phyloP scores from a whole-genome alignment of 2,329 filamentous ascomycete genomes.

The Ascochyta clinopodiicola region DNA sequence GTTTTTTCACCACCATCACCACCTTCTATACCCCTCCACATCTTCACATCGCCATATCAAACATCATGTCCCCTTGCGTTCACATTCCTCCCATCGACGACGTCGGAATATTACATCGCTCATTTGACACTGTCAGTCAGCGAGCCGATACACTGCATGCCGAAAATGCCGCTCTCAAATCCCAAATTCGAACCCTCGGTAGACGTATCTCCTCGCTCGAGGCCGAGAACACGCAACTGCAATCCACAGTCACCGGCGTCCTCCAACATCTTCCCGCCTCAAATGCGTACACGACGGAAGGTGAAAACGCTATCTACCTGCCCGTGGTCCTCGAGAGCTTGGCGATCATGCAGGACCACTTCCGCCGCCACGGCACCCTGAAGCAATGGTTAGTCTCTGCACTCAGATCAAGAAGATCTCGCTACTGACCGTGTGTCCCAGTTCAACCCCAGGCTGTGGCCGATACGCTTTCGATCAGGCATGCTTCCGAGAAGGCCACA shows the following conservation, averaged over 20 bases:
- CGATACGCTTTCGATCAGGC: neutral
- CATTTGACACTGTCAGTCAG: neutral
- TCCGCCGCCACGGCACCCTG: neutral
- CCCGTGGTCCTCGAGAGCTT: neutral
- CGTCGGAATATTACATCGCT: too few relatives aligned
- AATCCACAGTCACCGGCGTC: neutral
- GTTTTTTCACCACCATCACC: neutral
- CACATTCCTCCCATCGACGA: neutral
- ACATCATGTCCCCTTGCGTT: neutral
- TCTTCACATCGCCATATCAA: too few relatives aligned
- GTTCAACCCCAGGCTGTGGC: neutral
- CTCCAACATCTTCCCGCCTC: neutral
- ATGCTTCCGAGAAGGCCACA: constrained; percentile 7
- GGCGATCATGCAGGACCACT: neutral
- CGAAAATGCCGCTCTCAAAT: neutral
- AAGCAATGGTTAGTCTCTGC: neutral
- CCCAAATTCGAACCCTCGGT: neutral
- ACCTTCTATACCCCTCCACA: neutral
- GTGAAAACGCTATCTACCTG: neutral
- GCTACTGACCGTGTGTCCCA: neutral
- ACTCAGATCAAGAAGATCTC: too few relatives aligned
- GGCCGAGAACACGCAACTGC: neutral
- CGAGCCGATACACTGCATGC: neutral
- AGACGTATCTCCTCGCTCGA: neutral
- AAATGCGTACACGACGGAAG: neutral